Evolutionary conservation across 164 flowering plant species (phyloP).

Genomic region (Chimonanthus praecox): DNA sequence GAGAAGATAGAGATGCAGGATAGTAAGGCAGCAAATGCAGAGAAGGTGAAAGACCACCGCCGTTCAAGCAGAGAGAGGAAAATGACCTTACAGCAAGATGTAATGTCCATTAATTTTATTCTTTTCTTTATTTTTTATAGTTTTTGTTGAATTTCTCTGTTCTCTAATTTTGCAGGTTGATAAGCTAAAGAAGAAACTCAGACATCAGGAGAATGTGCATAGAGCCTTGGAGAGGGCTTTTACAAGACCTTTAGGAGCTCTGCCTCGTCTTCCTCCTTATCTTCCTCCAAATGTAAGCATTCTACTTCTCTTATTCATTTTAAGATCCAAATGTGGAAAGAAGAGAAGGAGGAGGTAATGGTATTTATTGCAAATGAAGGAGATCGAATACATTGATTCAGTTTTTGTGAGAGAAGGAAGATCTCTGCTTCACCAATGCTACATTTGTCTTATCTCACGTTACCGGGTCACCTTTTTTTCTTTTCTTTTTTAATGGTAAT

Average conservation of each 20-base stretch:
- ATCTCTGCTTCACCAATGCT: neutral
- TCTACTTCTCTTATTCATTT: neutral
- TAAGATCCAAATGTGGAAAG: neutral
- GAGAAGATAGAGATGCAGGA: constrained; percentile 41
- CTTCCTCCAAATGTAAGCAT: constrained; percentile 68
- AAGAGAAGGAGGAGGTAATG: neutral
- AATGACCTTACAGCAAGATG: constrained; percentile 80
- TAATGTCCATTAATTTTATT: constrained; percentile 15
- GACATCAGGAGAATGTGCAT: constrained; percentile 81
- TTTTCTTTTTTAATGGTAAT: neutral
- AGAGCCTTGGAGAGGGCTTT: constrained; percentile 88
- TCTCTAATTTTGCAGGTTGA: constrained; percentile 49
- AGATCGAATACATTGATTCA: neutral
- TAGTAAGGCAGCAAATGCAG: constrained; percentile 21
- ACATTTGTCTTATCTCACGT: neutral
- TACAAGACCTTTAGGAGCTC: constrained; percentile 78
- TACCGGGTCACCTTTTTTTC: neutral
- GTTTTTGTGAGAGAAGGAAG: neutral
- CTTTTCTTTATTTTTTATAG: neutral
- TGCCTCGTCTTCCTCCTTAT: constrained; percentile 94
- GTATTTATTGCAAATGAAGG: neutral
- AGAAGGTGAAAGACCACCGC: constrained; percentile 28
- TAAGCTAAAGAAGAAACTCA: constrained; percentile 77
- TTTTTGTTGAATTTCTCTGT: neutral
- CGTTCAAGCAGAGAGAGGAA: constrained; percentile 52